A percentile compares a stretch with the other conserved stretches of the same genome.
phyloP scores from a whole-genome alignment of 1,284 basidiomycete genomes.

The Sphagnurus paluster region DNA sequence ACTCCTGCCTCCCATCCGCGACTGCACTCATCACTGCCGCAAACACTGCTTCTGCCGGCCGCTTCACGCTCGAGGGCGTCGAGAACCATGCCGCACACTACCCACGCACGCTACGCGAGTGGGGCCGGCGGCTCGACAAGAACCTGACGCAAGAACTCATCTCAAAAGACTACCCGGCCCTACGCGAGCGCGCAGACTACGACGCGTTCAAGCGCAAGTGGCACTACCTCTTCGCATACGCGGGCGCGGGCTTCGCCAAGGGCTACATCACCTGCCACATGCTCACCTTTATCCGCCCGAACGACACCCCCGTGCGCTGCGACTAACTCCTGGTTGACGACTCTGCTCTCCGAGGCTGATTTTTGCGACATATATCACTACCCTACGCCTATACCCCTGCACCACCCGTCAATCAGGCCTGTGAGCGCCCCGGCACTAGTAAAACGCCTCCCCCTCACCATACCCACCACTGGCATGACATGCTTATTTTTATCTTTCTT shows the following conservation, averaged over 20 bases:
- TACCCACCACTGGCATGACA: background rate
- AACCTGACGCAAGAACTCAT: conserved; percentile 61
- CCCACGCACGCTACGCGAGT: conserved; percentile 87
- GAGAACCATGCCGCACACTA: conserved; percentile 90
- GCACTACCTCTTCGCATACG: conserved; percentile 78
- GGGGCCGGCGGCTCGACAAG: conserved; percentile 72
- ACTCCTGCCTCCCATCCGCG: conserved; percentile 84
- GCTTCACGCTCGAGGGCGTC: conserved; percentile 83
- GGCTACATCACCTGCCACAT: conserved; percentile 80
- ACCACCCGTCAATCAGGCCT: background rate
- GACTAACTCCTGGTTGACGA: conserved; percentile 31
- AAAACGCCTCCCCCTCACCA: background rate
- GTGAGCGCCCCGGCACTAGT: background rate
- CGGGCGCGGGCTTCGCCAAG: conserved; percentile 70
- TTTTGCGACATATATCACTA: conserved; percentile 5
- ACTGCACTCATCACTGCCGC: conserved; percentile 71
- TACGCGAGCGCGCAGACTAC: conserved; percentile 53
- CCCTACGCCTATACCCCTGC: conserved; percentile 8
- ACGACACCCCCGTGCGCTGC: conserved; percentile 43
- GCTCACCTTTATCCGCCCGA: conserved; percentile 63
- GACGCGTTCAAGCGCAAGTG: conserved; percentile 72
- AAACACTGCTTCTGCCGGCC: conserved; percentile 62
- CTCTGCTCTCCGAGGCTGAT: background rate
- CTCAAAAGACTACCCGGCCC: conserved; percentile 54
- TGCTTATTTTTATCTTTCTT: conserved; percentile 6